phyloP scores from a whole-genome alignment of 768 basidiomycete genomes.

The Rubroboletus pulcherrimus region DNA sequence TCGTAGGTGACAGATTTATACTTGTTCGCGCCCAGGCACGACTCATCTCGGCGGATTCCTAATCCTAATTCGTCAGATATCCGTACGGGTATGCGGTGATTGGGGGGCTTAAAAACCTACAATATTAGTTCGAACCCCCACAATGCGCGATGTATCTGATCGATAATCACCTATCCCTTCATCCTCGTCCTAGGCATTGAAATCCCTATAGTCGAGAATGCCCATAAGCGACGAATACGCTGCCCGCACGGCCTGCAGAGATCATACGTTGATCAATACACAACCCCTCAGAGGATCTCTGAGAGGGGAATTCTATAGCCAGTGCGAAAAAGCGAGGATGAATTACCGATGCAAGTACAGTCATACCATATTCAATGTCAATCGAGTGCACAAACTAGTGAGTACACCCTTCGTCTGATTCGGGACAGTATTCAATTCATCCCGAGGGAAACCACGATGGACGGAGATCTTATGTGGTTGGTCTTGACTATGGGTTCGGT shows the following conservation, averaged over 20 bases:
- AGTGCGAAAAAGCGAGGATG: slow-evolving; percentile 5
- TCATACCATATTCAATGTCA: slow-evolving; percentile 18
- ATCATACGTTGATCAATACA: slow-evolving; percentile 9
- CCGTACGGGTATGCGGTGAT: not conserved
- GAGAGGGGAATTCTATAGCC: not conserved
- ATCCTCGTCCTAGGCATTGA: not conserved
- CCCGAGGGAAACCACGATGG: slow-evolving; percentile 4
- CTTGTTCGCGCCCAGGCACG: not conserved
- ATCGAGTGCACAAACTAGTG: slow-evolving; percentile 13
- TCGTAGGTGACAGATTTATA: not conserved
- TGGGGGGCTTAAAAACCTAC: not conserved
- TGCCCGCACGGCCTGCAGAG: slow-evolving; percentile 16
- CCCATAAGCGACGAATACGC: slow-evolving; percentile 18
- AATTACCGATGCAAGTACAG: slow-evolving; percentile 12
- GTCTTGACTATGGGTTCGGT: slow-evolving; percentile 11
- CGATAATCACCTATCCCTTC: not conserved
- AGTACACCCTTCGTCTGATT: not conserved
- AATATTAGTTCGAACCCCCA: not conserved
- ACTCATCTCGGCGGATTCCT: not conserved
- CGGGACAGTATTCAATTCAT: not conserved
- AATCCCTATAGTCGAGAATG: not conserved
- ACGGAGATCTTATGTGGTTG: slow-evolving; percentile 2
- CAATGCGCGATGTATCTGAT: not conserved
- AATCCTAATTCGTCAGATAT: not conserved
- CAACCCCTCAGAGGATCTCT: slow-evolving; percentile 10